Evolutionary conservation across 805 yeast genomes (phyloP), one percentile per base, ranked within the genome.

Genomic region (Helenozyma baotianmanensis): DNA sequence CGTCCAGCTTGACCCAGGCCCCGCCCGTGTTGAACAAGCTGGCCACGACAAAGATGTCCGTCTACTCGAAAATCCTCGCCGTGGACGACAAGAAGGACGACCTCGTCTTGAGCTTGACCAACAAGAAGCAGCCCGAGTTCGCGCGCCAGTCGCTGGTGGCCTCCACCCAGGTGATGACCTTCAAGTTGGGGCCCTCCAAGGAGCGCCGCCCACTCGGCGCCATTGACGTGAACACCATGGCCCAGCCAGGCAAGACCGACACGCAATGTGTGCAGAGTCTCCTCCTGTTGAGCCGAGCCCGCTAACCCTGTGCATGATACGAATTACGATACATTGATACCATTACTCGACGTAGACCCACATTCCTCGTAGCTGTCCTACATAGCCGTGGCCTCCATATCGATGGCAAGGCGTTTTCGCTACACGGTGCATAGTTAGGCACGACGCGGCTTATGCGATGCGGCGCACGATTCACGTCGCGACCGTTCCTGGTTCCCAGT

Each of bases 101-200:
- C n/a, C 45, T 41, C 13, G 48, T 43, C 28, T 30, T 43, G 42
- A 43, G 33, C 31, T 35, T 43, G 36, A 43, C 43, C 39, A 41
- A 41, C 32, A 43, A 43, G 24, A 43, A 43, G 22, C 48, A 43
- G 32, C 48, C 48, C 12, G 48, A 39, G 27, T 43, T 43, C 17
- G 46, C 43, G 23, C 41, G 48, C 25, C 38, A 35, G 23, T 29
- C 36, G 17, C 41, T 41, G 6, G 24, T 34, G 21, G 48, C 43
- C 13, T 26, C 43, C 21, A 43, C 35, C n/a, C 48, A 38, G 38
- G 40, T 43, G 37, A 35, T 28, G 38, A 40, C 45, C 14, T 43
- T 43, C 38, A 38, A 39, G 30, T 39, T 40, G 32, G 36, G 35
- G 16, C 47, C 43, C 25, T n/a, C n/a, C n/a, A 30, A 35, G 23